Conservation (phyloP, 257 asterid genomes). For the Nicotiana tabacum region DNA sequence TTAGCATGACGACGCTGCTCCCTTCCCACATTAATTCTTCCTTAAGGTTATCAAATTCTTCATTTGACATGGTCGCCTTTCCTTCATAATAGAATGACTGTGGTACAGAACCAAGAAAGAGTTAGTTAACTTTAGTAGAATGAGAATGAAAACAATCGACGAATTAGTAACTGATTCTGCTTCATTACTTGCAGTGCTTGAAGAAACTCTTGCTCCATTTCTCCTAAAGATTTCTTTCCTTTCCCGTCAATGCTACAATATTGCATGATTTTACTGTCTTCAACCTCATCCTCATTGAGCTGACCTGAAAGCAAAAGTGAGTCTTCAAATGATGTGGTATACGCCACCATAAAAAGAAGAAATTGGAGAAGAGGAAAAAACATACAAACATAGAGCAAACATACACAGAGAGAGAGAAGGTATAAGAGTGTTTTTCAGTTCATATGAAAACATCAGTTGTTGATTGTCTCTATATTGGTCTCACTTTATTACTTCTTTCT, state of each 20-base stretch:
- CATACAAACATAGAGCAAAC: background rate
- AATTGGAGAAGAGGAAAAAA: background rate
- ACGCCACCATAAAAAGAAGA: background rate
- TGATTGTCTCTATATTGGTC: no score
- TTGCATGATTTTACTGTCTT: constrained; percentile 76
- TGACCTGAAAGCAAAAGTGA: constrained; percentile 49
- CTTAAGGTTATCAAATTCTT: constrained; percentile 94
- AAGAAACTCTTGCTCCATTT: constrained; percentile 97
- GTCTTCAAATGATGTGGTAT: background rate
- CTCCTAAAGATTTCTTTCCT: constrained; percentile 70
- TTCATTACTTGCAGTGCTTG: constrained; percentile 79
- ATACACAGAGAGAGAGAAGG: no score
- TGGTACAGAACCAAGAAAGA: constrained; percentile 20
- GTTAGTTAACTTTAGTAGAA: background rate
- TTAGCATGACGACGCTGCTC: constrained; percentile 98
- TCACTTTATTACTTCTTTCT: no score
- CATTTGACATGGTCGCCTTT: constrained; percentile 91
- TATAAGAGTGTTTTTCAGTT: background rate
- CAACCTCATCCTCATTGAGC: constrained; percentile 53
- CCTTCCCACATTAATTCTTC: constrained; percentile 99
- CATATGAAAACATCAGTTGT: no score
- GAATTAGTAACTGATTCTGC: background rate
- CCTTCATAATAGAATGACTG: constrained; percentile 98
- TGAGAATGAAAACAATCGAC: background rate
- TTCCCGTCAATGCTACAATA: constrained; percentile 75